Base-by-base conservation (phyloP, 331 rosid species). In the Ulmus americana region DNA sequence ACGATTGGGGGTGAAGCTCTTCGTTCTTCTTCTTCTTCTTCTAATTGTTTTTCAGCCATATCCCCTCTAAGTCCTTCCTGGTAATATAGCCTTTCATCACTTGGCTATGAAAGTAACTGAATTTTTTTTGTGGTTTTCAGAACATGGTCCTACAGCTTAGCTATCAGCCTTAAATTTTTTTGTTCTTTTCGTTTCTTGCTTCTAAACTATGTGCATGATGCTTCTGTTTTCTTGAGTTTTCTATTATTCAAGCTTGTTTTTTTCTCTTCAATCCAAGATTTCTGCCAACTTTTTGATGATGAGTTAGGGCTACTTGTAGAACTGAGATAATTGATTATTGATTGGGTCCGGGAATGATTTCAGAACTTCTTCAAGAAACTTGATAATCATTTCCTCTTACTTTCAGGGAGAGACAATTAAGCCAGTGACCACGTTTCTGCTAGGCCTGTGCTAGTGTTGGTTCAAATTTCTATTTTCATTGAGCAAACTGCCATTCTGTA, bases 331-430 rank as follows among this genome's bases (percentile, higher is more conserved):
- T 74, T 70, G 54, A 83, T 82, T 59, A 65, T 80, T 67, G 88
- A 89, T 73, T 87, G 83, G 89, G 97, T 89, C 75, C 94, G 86
- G 84, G 98, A 86, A 82, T 97, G 95, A 74, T 85, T 89, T 81
- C 98, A 89, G 73, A 78, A 80, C 45, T 89, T 92, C 71, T 92
- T 92, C 64, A 61, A 74, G 82, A 79, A 81, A 61, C 91, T 92
- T 76, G 91, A 89, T 72, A 83, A 80, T 62, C 88, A 67, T 59
- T 86, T 92, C 77, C 68, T 74, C 64, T 76, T 67, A 69, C 79
- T 89, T 63, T 82, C 94, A 14, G 85, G 96, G 71, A 80, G 79
- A 81, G 84, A 73, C 61, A 77, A 47, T 79, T 80, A 83, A 39
- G 82, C 77, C 68, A 76, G 72, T 72, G 80, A 74, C 68, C 89